A percentile compares a stretch with the other conserved stretches of the same genome.
Conservation (phyloP, 176 grass and related monocot genomes). For the Phragmites australis region DNA sequence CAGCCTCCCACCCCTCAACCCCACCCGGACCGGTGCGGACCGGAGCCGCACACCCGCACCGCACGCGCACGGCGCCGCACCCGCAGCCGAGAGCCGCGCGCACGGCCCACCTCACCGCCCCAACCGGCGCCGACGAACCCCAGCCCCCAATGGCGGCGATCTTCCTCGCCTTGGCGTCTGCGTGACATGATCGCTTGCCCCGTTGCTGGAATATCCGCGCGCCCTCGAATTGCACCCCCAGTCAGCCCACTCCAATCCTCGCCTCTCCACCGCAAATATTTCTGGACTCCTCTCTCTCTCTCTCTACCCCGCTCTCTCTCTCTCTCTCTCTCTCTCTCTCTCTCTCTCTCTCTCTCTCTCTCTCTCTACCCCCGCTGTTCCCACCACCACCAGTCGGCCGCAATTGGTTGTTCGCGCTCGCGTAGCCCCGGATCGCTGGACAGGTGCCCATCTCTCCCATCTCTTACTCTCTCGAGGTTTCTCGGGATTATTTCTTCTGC, state of each 20-base stretch:
- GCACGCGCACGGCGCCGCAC: neutral
- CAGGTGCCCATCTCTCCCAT: neutral
- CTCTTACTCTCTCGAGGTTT: neutral
- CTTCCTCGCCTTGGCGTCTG: neutral
- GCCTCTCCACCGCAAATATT: slow-evolving; percentile 37
- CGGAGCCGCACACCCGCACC: slow-evolving; percentile 3
- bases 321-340: neutral
- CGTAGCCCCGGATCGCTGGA: slow-evolving; percentile 12
- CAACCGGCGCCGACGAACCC: slow-evolving; percentile 40
- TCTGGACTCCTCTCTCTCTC: neutral
- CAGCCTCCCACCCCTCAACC: slow-evolving; percentile 11
- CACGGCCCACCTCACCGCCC: neutral
- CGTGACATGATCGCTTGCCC: slow-evolving; percentile 33
- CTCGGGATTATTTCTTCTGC: neutral
- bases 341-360: neutral
- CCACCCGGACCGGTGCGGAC: neutral
- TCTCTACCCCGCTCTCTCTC: neutral
- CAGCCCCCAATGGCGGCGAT: slow-evolving; percentile 38
- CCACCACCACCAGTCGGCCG: neutral
- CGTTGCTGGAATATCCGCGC: slow-evolving; percentile 36
- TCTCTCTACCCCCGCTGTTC: neutral
- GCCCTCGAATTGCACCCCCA: slow-evolving; percentile 2
- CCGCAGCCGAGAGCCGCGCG: neutral
- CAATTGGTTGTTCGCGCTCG: neutral
- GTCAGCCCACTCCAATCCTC: neutral